Evolutionary conservation across 2,329 filamentous ascomycete species (phyloP), one percentile per base, ranked within the genome.

Genomic region (Exophiala sp.): DNA sequence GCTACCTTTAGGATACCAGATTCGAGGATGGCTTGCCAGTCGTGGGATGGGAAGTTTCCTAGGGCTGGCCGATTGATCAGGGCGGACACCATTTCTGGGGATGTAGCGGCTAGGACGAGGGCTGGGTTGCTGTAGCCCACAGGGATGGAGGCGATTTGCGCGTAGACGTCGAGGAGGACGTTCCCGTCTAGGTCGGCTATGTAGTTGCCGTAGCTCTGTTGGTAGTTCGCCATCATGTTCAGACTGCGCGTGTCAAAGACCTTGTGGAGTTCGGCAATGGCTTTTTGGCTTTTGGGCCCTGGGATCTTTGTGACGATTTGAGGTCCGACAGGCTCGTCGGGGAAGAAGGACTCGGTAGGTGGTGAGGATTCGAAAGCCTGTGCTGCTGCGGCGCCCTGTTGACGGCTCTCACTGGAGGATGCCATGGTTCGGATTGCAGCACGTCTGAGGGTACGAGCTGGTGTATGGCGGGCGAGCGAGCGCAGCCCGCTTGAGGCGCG

Each of bases 141-240:
- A 3, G 91, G 88, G 65, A 96, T 96, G 39, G 89, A 95, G 59
- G 91, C 91, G 67, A 96, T 96, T 74, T 96, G 91, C 47, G 91
- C 88, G 68, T 70, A 77, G 68, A 79, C 76, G 68, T 79, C 76
- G 34, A 79, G 68, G 34, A 78, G 68, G 45, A 77, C 66, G 63
- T 79, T 79, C 47, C 76, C 76, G 64, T 79, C 76, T 24, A 75
- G 66, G 65, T 79, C 76, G 42, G 72, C 71, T 55, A 79, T 75
- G 63, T 95, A 95, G 77, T 95, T 95, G 66, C 90, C 90, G 55
- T 78, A 73, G 64, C 85, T 88, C 72, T 85, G 82, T 61, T 79
- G 78, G 72, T 89, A 92, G 72, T 91, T 86, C 57, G 81, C 80
- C 65, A 91, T 77, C 84, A 91, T 88, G 77, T 94, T 95, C 75